Evolutionary conservation across 257 asterid genomes (phyloP), one percentile per base, ranked within the genome.

Genomic region (Solanum piurae): DNA sequence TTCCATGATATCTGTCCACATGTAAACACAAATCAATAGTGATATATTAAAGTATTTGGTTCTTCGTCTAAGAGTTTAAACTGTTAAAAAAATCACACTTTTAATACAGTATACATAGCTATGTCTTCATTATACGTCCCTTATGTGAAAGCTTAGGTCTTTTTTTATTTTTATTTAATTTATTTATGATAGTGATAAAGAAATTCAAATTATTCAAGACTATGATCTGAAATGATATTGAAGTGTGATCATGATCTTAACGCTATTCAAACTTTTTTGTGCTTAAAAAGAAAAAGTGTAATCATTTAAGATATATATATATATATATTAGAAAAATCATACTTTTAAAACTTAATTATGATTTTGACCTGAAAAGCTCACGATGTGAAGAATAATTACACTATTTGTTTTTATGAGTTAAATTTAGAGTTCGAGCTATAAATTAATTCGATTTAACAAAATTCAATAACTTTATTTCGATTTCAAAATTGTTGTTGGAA

Each of bases 1-100:
- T 89, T 31, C 95, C 95, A 7, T 92, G 95, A 86, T 94, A 93
- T 44, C 96, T 92, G 90, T 90, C 79, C 7, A 62, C 87, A 83
- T 5, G 16, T n/a, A 74, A 46, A 7, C 1, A 71, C 49, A 38
- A 85, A 52, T 38, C 27, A 68, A 72, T 68, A 49, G 1, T 46
- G 20, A 49, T 49, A 49, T 46, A 49, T 5, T 49, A 13, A 49
- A 49, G 3, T 49, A 49, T 14, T 3, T 49, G 21, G 0, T 55
- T 20, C n/a, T 18, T 0, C 1, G 5, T 69, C 3, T 69, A 14
- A 31, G 1, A 66, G 1, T 66, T 12, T 66, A 66, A 66, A 25
- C 7, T 25, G 0, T 25, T 66, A 66, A 25, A 66, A 10, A 25
- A 1, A 5, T 12, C 0, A 1, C 0, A 69, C 7, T 16, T 31